These are phyloP conservation scores for Chytridium lagenaria DNA, from an alignment of 371 early-diverging fungal species.

Conservation along the genomic window DNA sequence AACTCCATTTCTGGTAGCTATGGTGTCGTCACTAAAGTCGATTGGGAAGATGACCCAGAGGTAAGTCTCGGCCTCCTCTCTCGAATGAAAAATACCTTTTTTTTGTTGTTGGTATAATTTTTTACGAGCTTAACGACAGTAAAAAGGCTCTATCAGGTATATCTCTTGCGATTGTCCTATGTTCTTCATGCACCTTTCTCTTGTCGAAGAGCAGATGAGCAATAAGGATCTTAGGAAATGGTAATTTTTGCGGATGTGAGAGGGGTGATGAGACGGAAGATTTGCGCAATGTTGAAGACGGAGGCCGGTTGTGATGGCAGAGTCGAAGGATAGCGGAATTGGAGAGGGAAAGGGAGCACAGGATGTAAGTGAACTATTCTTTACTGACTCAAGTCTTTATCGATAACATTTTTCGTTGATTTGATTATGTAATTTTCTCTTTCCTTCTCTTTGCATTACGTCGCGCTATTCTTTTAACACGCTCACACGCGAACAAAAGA, in stretches of 20 bases:
- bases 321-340: too few relatives aligned
- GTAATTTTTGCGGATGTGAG: neutral
- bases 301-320: neutral
- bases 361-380: constrained; percentile 12
- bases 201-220: neutral
- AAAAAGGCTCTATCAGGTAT: neutral
- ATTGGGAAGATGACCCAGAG: constrained; percentile 12
- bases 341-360: neutral
- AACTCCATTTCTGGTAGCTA: neutral
- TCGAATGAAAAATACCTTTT: neutral
- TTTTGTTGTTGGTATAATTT: neutral
- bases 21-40: neutral
- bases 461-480: too few relatives aligned
- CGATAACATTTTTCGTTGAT: too few relatives aligned
- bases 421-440: too few relatives aligned
- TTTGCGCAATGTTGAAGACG: neutral
- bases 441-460: neutral
- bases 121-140: too few relatives aligned
- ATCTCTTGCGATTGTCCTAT: neutral
- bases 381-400: too few relatives aligned
- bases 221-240: neutral
- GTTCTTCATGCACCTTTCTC: constrained; percentile 7
- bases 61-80: neutral
- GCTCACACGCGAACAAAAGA: too few relatives aligned
- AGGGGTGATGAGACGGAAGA: neutral